Base-by-base conservation (phyloP, 768 basidiomycete species). In the Rubroboletus pulcherrimus region DNA sequence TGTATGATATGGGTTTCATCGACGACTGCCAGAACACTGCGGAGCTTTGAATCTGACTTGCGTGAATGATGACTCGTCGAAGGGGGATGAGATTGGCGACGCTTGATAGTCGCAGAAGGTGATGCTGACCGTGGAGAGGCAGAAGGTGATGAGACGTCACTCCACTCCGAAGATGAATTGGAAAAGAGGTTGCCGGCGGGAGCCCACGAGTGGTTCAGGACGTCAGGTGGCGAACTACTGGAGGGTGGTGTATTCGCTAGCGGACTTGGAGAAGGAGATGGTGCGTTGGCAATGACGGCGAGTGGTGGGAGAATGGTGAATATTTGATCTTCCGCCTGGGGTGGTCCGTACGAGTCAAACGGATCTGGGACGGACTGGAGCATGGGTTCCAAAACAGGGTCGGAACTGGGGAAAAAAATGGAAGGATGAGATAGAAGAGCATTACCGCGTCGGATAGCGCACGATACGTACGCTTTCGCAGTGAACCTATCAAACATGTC, bases 291-390 rank as follows among this genome's bases (percentile, higher is more conserved):
- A 55, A 91, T 85, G 47, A 82, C 79, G 33, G 89, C 88, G 33
- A 93, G 77, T 3, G 95, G 94, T 6, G 92, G 86, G 2, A 98
- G 80, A 57, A 97, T 95, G 67, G 85, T 91, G 74, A 96, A 96
- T 60, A 97, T 94, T 67, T 93, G 87, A 64, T 93, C 88, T 69
- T 94, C 91, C 40, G 89, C 78, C 63, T 88, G 90, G 3, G 89
- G 87, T 21, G 90, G 89, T 5, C 91, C 92, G 64, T 96, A 96
- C 0, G 91, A 82, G 60, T 96, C 93, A 59, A 96, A 96, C 33
- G 94, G 91, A 69, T 97, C 94, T 19, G 93, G 93, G 45, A 95
- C 81, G 8, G 88, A 82, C 71, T 92, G 87, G 2, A 98, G 76
- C 84, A 98, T 89, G 2, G 89, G 89, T 67, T 98, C 93, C 53